Percentiles rank a stretch among this genome's conserved stretches.
phyloP scores from a whole-genome alignment of 352 stramenopile genomes.

The Globisporangium nunn region DNA sequence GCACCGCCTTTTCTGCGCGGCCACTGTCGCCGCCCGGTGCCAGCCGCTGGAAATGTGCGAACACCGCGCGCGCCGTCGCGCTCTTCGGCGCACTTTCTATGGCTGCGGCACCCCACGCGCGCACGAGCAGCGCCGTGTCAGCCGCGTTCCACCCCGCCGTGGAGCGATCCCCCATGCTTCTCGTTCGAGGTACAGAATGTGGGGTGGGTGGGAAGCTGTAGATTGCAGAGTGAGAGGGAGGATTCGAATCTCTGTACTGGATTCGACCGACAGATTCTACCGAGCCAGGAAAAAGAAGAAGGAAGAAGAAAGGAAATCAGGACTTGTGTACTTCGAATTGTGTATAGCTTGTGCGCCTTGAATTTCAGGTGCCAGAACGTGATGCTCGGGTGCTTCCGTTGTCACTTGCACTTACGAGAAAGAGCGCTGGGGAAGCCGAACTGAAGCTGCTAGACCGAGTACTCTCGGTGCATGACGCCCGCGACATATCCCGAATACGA shows the following conservation, averaged over 20 bases:
- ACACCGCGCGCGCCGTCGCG: neutral
- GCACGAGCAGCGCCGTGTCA: neutral
- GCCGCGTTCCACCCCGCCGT: neutral
- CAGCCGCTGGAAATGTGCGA: neutral
- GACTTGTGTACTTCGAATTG: too few species aligned
- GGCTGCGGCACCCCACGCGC: neutral
- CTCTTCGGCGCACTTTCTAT: neutral
- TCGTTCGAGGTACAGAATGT: neutral
- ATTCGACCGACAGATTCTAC: too few species aligned
- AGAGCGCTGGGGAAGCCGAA: neutral
- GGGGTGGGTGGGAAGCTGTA: too few species aligned
- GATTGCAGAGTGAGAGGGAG: too few species aligned
- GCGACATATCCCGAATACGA: neutral
- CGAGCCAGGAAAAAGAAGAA: too few species aligned
- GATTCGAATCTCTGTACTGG: too few species aligned
- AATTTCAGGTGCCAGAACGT: too few species aligned
- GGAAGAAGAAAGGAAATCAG: too few species aligned
- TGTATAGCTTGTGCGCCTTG: too few species aligned
- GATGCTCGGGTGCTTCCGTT: too few species aligned
- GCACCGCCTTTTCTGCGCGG: constrained; percentile 1
- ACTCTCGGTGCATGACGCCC: neutral
- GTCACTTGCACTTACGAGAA: too few species aligned
- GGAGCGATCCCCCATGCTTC: neutral
- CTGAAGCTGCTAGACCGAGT: neutral
- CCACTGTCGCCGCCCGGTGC: neutral